phyloP scores from a whole-genome alignment of 306 rosid species.

The Alnus glutinosa region DNA sequence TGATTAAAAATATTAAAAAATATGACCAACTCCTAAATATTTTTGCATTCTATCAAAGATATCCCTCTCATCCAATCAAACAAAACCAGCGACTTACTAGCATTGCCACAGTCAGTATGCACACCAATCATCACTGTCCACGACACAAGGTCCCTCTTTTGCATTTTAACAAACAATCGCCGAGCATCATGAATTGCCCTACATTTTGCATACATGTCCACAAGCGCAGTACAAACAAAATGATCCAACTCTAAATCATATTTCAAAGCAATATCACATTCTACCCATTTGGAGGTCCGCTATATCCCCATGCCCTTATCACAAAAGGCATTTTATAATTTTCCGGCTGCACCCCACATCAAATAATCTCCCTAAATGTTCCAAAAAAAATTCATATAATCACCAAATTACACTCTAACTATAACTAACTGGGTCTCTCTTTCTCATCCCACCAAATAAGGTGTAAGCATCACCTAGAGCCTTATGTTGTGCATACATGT shows the following conservation, averaged over 20 bases:
- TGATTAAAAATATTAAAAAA: too few relatives aligned
- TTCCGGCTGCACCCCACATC: conserved; percentile 43
- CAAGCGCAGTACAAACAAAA: conserved; percentile 63
- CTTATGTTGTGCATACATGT: conserved; percentile 44
- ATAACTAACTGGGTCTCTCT: conserved; percentile 58
- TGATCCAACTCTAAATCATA: conserved; percentile 50
- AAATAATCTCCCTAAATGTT: conserved; percentile 58
- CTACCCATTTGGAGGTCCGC: conserved; percentile 53
- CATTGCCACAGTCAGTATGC: conserved; percentile 49
- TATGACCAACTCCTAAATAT: too few relatives aligned
- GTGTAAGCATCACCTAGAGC: conserved; percentile 46
- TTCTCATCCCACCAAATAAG: conserved; percentile 50
- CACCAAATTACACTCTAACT: conserved; percentile 74
- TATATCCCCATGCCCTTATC: conserved; percentile 55
- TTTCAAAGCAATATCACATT: conserved; percentile 42
- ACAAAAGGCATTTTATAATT: conserved; percentile 68
- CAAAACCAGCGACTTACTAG: conserved; percentile 57
- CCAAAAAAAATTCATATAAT: conserved; percentile 42
- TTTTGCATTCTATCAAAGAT: conserved; percentile 55
- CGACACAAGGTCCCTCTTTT: conserved; percentile 51
- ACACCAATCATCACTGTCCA: conserved; percentile 81
- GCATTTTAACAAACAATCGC: conserved; percentile 58
- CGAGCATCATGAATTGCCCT: conserved; percentile 50
- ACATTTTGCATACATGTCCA: conserved; percentile 72
- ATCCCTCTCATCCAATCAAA: conserved; percentile 69